A percentile compares a stretch with the other conserved stretches of the same genome.
phyloP scores from a whole-genome alignment of 1,284 basidiomycete genomes.

The Ceratobasidium papillatum region DNA sequence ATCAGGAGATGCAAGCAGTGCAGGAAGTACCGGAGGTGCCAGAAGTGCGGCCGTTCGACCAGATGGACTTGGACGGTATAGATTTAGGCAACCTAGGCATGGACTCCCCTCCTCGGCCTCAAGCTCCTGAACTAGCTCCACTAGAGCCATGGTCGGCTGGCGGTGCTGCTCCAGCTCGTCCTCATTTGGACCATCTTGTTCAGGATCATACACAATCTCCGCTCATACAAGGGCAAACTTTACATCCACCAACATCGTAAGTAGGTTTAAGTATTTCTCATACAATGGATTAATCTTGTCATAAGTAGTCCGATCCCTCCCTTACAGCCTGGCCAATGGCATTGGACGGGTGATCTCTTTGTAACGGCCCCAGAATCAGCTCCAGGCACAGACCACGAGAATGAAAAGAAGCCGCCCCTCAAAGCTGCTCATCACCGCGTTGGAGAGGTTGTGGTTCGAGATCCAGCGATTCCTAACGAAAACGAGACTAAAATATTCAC shows the following conservation, averaged over 20 bases:
- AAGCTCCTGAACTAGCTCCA: not conserved
- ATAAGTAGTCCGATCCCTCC: not conserved
- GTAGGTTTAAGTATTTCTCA: not conserved
- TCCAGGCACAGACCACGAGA: not conserved
- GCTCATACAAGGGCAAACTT: not conserved
- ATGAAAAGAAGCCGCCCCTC: not conserved
- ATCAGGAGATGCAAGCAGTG: not conserved
- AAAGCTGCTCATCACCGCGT: conserved; percentile 4
- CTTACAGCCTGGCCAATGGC: conserved; percentile 3
- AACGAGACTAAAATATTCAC: conserved; percentile 5
- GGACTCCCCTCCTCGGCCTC: not conserved
- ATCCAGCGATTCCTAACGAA: conserved; percentile 1
- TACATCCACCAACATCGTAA: not conserved
- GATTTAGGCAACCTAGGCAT: not conserved
- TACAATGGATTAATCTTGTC: not conserved
- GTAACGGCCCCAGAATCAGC: not conserved
- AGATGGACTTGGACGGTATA: not conserved
- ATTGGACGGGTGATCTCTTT: conserved; percentile 31
- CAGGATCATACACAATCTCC: not conserved
- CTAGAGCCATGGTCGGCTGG: not conserved
- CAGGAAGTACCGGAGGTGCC: not conserved
- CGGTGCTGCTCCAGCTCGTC: not conserved
- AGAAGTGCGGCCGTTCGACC: not conserved
- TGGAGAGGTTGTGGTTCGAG: conserved; percentile 17
- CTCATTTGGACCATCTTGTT: not conserved